Percentiles rank a stretch among this genome's conserved stretches.
phyloP scores from a whole-genome alignment of 139 green algal species.

The Ettlia oleoabundans region DNA sequence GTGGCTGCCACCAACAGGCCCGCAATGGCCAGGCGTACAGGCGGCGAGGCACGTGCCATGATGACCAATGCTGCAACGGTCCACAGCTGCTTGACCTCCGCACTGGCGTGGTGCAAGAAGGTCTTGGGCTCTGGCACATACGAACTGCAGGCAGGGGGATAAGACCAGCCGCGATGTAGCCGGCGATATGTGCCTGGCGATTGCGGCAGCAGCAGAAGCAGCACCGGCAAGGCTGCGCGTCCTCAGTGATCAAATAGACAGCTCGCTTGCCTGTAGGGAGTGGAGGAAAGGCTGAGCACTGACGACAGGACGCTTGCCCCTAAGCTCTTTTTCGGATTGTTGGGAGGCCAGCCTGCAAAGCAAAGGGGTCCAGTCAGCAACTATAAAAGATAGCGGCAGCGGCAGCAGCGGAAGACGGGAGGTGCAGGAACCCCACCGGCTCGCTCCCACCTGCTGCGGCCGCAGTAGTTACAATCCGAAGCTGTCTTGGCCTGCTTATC shows the following conservation, averaged over 20 bases:
- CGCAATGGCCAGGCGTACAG: constrained; percentile 19
- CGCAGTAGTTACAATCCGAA: no score
- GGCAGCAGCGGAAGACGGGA: no score
- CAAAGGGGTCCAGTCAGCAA: not conserved
- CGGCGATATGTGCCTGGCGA: not conserved
- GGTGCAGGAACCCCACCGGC: no score
- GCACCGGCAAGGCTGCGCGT: no score
- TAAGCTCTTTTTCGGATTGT: constrained; percentile 1
- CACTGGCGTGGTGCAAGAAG: constrained; percentile 37
- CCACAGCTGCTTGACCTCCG: constrained; percentile 51
- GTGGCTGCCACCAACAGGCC: constrained; percentile 11
- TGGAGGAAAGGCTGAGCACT: constrained; percentile 17
- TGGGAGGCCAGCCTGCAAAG: not conserved
- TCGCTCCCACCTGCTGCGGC: no score
- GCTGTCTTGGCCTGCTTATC: no score
- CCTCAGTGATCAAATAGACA: no score
- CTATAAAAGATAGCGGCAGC: not conserved
- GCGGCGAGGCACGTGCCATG: constrained; percentile 2
- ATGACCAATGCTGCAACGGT: constrained; percentile 34
- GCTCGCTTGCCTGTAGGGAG: constrained; percentile 30
- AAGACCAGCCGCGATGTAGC: not conserved
- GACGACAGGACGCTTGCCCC: constrained; percentile 12
- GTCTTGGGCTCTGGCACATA: constrained; percentile 44
- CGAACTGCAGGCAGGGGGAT: constrained; percentile 16
- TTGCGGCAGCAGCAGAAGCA: no score